Conservation (phyloP, 116 monocot species). For the Iris pallida region DNA sequence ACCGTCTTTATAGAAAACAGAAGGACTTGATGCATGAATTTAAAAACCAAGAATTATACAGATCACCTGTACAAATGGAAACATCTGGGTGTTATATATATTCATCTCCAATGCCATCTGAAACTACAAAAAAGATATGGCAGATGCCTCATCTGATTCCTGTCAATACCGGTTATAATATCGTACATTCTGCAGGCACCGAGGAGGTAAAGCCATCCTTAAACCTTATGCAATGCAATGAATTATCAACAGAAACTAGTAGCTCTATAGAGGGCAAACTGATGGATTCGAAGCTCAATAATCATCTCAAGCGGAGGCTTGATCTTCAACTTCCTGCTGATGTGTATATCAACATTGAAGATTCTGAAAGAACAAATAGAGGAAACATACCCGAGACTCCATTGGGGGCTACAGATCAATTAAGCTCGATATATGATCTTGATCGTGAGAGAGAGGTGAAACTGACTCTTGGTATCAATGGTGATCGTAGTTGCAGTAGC, state of each 20-base stretch:
- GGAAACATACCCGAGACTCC: not conserved
- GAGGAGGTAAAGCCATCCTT: constrained; percentile 4
- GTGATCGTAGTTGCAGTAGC: not conserved
- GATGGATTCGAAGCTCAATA: not conserved
- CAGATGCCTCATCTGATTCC: constrained; percentile 4
- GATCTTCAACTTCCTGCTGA: constrained; percentile 54
- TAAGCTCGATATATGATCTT: not conserved
- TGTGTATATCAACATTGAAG: constrained; percentile 33
- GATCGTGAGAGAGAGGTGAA: not conserved
- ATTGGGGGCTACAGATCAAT: not conserved
- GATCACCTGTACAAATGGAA: constrained; percentile 12
- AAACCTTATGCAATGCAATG: constrained; percentile 4
- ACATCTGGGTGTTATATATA: constrained; percentile 28
- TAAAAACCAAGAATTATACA: constrained; percentile 25
- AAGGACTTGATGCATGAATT: constrained; percentile 62
- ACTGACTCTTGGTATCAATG: not conserved
- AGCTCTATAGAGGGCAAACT: not conserved
- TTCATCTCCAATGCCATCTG: constrained; percentile 25
- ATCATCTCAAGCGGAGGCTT: constrained; percentile 18
- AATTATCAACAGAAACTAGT: not conserved
- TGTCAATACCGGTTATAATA: constrained; percentile 3
- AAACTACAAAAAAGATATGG: constrained; percentile 10
- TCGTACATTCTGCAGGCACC: constrained; percentile 1
- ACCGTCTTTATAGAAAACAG: constrained; percentile 65
- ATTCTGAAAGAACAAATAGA: constrained; percentile 11